Conservation (phyloP, 331 rosid species). For the Prunus yedoensis region DNA sequence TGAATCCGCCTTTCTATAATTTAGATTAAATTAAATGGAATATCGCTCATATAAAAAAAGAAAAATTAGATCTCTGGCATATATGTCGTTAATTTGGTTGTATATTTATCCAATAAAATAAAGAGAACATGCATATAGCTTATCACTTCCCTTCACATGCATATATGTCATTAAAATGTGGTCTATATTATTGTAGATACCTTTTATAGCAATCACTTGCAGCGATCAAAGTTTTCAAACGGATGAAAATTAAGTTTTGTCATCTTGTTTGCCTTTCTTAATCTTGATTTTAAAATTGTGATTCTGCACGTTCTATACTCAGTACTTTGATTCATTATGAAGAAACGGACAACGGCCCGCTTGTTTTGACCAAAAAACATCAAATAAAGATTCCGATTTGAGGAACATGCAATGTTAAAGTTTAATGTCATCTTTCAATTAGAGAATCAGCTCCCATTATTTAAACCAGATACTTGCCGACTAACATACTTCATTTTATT, state of each 20-base stretch:
- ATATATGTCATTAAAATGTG: too few relatives aligned
- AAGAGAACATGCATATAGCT: neutral
- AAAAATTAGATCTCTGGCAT: neutral
- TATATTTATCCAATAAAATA: neutral
- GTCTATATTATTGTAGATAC: neutral
- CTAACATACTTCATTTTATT: neutral
- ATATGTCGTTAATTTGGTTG: neutral
- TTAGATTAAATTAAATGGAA: too few relatives aligned
- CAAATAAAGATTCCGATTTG: neutral
- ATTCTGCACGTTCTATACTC: neutral
- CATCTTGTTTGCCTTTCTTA: neutral
- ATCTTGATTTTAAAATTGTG: too few relatives aligned
- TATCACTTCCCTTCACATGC: neutral
- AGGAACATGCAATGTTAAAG: neutral
- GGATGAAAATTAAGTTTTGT: neutral
- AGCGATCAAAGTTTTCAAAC: neutral
- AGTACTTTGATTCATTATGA: neutral
- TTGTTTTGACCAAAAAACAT: neutral
- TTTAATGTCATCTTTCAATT: neutral
- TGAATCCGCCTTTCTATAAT: fast-evolving
- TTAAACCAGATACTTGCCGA: too few relatives aligned
- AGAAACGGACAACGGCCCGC: neutral
- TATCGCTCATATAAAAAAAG: neutral
- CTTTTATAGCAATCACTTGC: neutral
- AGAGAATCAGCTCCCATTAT: too few relatives aligned